Conservation (phyloP, 2,329 filamentous ascomycete genomes). For the Talaromyces atroroseus region DNA sequence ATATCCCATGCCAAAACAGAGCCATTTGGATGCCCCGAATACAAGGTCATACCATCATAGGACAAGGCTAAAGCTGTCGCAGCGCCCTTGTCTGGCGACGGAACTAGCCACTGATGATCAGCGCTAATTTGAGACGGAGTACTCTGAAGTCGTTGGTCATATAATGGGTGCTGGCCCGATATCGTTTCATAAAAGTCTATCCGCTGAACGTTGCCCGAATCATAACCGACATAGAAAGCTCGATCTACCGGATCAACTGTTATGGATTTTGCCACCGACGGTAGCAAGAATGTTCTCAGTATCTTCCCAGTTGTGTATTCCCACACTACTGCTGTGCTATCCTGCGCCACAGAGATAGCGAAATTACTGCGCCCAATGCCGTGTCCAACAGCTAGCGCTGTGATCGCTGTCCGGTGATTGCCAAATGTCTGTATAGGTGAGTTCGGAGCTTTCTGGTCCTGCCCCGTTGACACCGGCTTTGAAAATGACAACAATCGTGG, state of each 20-base stretch:
- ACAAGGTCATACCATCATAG: slow-evolving; percentile 73
- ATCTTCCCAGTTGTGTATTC: slow-evolving; percentile 75
- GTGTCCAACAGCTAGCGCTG: slow-evolving; percentile 55
- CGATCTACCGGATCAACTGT: slow-evolving; percentile 77
- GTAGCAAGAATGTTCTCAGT: slow-evolving; percentile 76
- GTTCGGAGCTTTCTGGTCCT: slow-evolving; percentile 39
- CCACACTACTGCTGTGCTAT: slow-evolving; percentile 89
- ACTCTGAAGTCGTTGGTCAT: slow-evolving; percentile 31
- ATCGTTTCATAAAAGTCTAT: slow-evolving; percentile 64
- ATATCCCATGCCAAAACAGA: slow-evolving; percentile 78
- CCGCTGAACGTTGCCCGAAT: slow-evolving; percentile 73
- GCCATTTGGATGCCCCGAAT: slow-evolving; percentile 77
- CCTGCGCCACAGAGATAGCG: slow-evolving; percentile 74
- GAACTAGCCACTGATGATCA: slow-evolving; percentile 46
- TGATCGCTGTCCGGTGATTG: slow-evolving; percentile 56
- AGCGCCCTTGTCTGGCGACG: slow-evolving; percentile 58
- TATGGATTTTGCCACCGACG: slow-evolving; percentile 65
- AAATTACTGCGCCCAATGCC: slow-evolving; percentile 70
- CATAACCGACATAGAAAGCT: slow-evolving; percentile 73
- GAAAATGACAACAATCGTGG: slow-evolving; percentile 64
- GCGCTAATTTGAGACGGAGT: slow-evolving; percentile 37
- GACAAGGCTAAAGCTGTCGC: slow-evolving; percentile 65
- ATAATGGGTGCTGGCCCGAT: slow-evolving; percentile 36
- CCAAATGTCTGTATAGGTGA: slow-evolving; percentile 71
- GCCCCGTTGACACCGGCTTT: slow-evolving; percentile 36